Evolutionary conservation across 805 yeast genomes (phyloP).

Genomic region (Saccharomycopsis selenospora): DNA sequence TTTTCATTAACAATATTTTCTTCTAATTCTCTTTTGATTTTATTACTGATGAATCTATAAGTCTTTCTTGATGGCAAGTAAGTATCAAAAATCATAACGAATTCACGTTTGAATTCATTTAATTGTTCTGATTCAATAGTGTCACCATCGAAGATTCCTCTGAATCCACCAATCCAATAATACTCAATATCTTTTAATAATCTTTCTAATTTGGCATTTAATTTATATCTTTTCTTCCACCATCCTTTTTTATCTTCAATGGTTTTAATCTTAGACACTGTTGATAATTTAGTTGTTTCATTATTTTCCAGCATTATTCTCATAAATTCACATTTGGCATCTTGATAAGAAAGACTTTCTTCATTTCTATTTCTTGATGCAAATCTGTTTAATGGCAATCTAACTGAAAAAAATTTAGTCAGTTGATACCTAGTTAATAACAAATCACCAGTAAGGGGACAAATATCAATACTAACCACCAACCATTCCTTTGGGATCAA

Average conservation of each 20-base stretch:
- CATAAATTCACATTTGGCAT: slow-evolving; percentile 40
- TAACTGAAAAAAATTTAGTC: slow-evolving; percentile 32
- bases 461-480: slow-evolving; percentile 53
- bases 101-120: slow-evolving; percentile 30
- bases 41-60: slow-evolving; percentile 18
- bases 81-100: slow-evolving; percentile 36
- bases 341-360: slow-evolving; percentile 35
- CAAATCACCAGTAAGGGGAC: slow-evolving; percentile 51
- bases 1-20: slow-evolving; percentile 2
- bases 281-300: slow-evolving; percentile 39
- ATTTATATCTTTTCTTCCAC: slow-evolving; percentile 65
- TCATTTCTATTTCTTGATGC: slow-evolving; percentile 39
- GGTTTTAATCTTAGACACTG: slow-evolving; percentile 1
- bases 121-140: slow-evolving; percentile 24
- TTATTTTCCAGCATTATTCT: slow-evolving; percentile 56
- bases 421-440: slow-evolving; percentile 38
- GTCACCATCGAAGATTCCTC: slow-evolving; percentile 46
- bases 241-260: slow-evolving; percentile 53
- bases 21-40: neutral
- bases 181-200: slow-evolving; percentile 54
- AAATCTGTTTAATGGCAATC: slow-evolving; percentile 54
- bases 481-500: slow-evolving; percentile 46
- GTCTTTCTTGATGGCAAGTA: slow-evolving; percentile 43
- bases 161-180: slow-evolving; percentile 74
- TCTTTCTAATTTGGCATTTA: slow-evolving; percentile 50